Evolutionary conservation across 1,139 yeast genomes (phyloP), one percentile per base, ranked within the genome.

Genomic region (Blastobotrys persicus): DNA sequence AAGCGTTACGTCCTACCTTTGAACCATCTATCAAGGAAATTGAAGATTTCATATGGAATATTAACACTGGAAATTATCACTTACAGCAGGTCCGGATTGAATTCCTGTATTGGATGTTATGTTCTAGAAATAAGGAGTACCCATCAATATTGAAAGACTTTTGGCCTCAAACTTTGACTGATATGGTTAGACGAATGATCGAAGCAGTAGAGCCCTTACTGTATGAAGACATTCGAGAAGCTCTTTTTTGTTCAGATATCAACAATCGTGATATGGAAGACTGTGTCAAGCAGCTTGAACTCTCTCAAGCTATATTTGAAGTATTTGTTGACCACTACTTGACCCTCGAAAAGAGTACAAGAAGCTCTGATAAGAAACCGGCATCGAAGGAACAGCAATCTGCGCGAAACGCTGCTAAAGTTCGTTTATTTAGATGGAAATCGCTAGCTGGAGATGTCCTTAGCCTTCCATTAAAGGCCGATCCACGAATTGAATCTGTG

Each of bases 271-370:
- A 53, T 42, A 31, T 43, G 38, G 38, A 42, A 12, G 49, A 11
- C 4, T 38, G 26, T 13, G 11, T 31, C 6, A 18, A 17, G 19
- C 28, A 45, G 12, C 23, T 58, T 13, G 52, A 46, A 7, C 47
- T 65, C 3, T 55, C 67, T 13, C 58, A 70, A 16, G 69, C 79
- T 0, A 61, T 84, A 0, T 75, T 73, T 55, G 96, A 87, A 58
- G 57, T 83, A 0, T 62, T 85, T 26, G 73, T 81, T 0, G 87
- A 87, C 59, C 54, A 59, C 2, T 77, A 68, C 54, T 34, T 63
- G 11, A 13, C 42, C 2, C 16, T 35, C 17, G 43, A 39, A 14
- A 31, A 31, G n/a, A 37, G 12, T n/a, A 31, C 17, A 4, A 32
- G 47, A 18, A 44, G 48, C 5, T 17, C 11, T 19, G 41, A 37